Conservation (phyloP, 768 basidiomycete species). For the Polyporus arcularius region DNA sequence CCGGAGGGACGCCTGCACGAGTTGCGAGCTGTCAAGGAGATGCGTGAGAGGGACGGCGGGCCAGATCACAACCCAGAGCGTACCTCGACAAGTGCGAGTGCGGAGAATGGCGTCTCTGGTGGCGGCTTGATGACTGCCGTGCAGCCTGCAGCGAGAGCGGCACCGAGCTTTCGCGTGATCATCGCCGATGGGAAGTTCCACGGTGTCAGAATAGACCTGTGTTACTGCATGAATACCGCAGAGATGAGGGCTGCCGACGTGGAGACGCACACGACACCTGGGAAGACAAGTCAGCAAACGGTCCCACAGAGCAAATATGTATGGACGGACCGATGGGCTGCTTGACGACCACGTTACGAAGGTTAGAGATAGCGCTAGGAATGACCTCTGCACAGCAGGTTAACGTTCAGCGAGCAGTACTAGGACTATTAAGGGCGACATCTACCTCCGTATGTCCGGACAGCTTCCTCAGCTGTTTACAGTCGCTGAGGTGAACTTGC, state of each 20-base stretch:
- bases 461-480: conserved; percentile 80
- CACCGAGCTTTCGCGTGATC: conserved; percentile 88
- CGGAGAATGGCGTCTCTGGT: conserved; percentile 92
- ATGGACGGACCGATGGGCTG: conserved; percentile 76
- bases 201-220: conserved; percentile 67
- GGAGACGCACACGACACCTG: conserved; percentile 44
- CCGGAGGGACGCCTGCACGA: conserved; percentile 92
- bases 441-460: conserved; percentile 87
- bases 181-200: conserved; percentile 97
- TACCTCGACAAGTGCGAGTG: conserved; percentile 90
- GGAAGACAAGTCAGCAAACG: background rate
- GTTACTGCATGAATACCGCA: too few relatives aligned
- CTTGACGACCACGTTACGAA: conserved; percentile 88
- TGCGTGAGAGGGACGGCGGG: background rate
- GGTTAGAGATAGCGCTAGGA: conserved; percentile 66
- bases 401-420: too few relatives aligned
- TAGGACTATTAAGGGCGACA: background rate
- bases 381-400: conserved; percentile 61
- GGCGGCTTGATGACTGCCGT: conserved; percentile 95
- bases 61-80: background rate
- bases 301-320: background rate
- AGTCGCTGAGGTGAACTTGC: background rate
- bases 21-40: conserved; percentile 57
- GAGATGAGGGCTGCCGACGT: too few relatives aligned
- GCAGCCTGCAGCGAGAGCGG: conserved; percentile 93